Base-by-base conservation (phyloP, 306 rosid genomes). In the Fragaria vesca region DNA sequence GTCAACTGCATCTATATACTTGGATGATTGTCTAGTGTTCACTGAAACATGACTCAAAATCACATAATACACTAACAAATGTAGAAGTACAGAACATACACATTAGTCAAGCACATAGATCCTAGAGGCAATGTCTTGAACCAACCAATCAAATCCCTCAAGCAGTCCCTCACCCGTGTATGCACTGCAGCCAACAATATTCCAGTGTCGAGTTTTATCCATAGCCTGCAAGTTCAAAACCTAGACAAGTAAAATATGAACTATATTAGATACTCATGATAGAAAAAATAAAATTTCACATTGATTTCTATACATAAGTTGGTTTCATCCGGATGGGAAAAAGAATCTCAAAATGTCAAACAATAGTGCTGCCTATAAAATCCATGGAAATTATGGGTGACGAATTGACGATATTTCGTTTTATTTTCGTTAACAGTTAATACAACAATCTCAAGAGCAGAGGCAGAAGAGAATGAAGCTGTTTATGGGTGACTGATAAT, bases 131-230 rank as follows among this genome's bases (percentile, higher is more conserved):
- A 93, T 79, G 81, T 91, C 97, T 79, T 91, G 91, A 76, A 94
- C 97, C 88, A 94, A 65, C 98, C 98, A 90, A 89, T 90, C 88
- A 79, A 91, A 89, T 26, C 94, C 98, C 83, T 87, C 89, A 18
- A 94, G 90, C 81, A 91, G 84, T 38, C 97, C 96, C 72, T 90
- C 89, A 2, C 97, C 98, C 2, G 94, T 89, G 76, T 79, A 83
- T 32, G 94, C 97, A 73, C 97, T 90, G 63, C 97, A 94, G 9
- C 98, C 97, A 75, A 87, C 88, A 83, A 94, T 94, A 47, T 86
- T 66, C 96, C 97, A 89, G 65, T 91, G 97, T 65, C 97, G 82
- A 32, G 91, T 80, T 78, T 84, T 93, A 74, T 93, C 91, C 96
- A 91, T 88, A 48, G 87, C 80, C 62, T 90, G 92, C 90, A 93